Evolutionary conservation across 345 rosid genomes (phyloP).

Genomic region (Cardiospermum halicacabum): DNA sequence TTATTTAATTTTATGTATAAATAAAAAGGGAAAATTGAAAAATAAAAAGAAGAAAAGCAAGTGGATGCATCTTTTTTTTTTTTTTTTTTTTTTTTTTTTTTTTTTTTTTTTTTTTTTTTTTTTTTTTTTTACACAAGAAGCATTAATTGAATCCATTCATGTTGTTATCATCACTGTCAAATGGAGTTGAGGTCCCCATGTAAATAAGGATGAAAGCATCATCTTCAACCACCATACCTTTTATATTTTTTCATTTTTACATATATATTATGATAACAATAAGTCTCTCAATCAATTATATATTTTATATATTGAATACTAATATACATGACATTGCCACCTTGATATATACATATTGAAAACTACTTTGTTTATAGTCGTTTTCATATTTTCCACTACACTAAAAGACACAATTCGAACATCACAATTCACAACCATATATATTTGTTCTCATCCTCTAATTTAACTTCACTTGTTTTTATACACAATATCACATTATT

Average conservation of each 20-base stretch:
- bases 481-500: too few relatives aligned
- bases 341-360: slow-evolving; percentile 2
- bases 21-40: not conserved
- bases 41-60: not conserved
- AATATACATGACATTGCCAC: not conserved
- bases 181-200: slow-evolving; percentile 12
- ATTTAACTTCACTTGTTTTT: too few relatives aligned
- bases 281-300: too few relatives aligned
- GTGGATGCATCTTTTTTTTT: not conserved
- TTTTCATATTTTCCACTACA: not conserved
- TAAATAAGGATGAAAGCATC: slow-evolving; percentile 15
- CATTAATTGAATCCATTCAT: slow-evolving; percentile 14
- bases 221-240: not conserved
- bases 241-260: not conserved
- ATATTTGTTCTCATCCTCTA: not conserved
- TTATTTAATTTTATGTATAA: too few relatives aligned
- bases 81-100: not conserved
- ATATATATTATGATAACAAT: too few relatives aligned
- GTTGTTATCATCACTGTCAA: slow-evolving; percentile 1
- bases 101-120: not conserved
- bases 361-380: slow-evolving; percentile 1
- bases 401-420: not conserved
- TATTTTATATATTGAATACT: slow-evolving; percentile 19
- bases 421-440: not conserved
- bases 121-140: slow-evolving; percentile 11